Percentiles rank a stretch among this genome's conserved stretches.
Conservation (phyloP, 192 early-diverging fungal species). For the Diversispora epigaea region DNA sequence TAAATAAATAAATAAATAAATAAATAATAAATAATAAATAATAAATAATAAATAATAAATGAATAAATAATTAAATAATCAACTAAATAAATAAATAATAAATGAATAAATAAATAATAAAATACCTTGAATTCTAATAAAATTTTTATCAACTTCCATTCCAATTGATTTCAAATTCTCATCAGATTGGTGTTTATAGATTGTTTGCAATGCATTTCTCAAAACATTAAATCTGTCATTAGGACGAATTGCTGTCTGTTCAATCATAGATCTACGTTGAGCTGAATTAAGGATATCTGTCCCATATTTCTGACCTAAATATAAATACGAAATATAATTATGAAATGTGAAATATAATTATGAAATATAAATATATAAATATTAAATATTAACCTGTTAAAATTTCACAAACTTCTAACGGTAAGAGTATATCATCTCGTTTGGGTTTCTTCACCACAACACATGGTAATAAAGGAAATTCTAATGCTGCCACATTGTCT, state of each 20-base stretch:
- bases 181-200: conserved; percentile 60
- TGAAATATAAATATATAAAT: not conserved
- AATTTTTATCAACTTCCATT: conserved; percentile 55
- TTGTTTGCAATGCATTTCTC: conserved; percentile 73
- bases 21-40: conserved; percentile 38
- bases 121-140: conserved; percentile 60
- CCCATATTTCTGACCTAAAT: conserved; percentile 8
- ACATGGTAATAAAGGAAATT: conserved; percentile 56
- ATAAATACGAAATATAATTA: not conserved
- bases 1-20: not conserved
- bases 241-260: not conserved
- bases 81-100: conserved; percentile 53
- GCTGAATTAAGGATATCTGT: not conserved
- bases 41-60: conserved; percentile 54
- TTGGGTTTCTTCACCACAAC: conserved; percentile 64
- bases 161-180: conserved; percentile 64
- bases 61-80: conserved; percentile 64
- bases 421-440: conserved; percentile 54
- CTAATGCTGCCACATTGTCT: conserved; percentile 74
- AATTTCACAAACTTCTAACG: conserved; percentile 89
- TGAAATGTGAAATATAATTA: not conserved
- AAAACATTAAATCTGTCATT: conserved; percentile 37
- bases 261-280: not conserved
- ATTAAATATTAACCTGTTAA: conserved; percentile 64
- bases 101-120: conserved; percentile 59